phyloP scores from a whole-genome alignment of 1,284 basidiomycete species.

The Ceratorhiza oryzae-sativae region DNA sequence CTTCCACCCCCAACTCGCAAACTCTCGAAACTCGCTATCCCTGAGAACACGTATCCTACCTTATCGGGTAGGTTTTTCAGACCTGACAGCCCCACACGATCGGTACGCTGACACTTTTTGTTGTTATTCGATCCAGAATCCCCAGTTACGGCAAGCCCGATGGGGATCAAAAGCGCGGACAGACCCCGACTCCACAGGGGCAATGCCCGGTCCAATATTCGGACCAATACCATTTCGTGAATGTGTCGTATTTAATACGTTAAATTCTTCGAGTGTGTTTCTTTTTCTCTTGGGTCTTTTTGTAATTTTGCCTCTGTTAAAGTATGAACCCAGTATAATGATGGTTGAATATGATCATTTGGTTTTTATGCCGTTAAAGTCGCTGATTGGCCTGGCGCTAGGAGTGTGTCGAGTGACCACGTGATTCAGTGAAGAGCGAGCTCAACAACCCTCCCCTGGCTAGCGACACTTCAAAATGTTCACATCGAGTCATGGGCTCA shows the following conservation, averaged over 20 bases:
- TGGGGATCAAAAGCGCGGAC: neutral
- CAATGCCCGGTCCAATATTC: neutral
- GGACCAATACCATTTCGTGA: too few relatives aligned
- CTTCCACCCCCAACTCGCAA: neutral
- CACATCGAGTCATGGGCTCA: too few relatives aligned
- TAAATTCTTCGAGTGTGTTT: neutral
- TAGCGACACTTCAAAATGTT: too few relatives aligned
- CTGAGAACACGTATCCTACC: neutral
- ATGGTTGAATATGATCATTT: too few relatives aligned
- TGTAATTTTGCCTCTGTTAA: neutral
- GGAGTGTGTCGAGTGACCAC: too few relatives aligned
- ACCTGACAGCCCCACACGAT: neutral
- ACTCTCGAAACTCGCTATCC: neutral
- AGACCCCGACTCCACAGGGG: neutral
- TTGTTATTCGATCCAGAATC: neutral
- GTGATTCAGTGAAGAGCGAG: too few relatives aligned
- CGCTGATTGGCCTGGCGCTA: too few relatives aligned
- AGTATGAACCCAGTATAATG: too few relatives aligned
- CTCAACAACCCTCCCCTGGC: too few relatives aligned
- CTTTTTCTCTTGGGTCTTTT: neutral
- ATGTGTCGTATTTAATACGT: neutral
- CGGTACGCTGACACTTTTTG: neutral
- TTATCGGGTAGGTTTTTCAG: neutral
- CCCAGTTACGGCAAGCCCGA: neutral
- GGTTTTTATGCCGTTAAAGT: too few relatives aligned